Base-by-base conservation (phyloP, 306 rosid species). In the Chamaecrista fasciculata region DNA sequence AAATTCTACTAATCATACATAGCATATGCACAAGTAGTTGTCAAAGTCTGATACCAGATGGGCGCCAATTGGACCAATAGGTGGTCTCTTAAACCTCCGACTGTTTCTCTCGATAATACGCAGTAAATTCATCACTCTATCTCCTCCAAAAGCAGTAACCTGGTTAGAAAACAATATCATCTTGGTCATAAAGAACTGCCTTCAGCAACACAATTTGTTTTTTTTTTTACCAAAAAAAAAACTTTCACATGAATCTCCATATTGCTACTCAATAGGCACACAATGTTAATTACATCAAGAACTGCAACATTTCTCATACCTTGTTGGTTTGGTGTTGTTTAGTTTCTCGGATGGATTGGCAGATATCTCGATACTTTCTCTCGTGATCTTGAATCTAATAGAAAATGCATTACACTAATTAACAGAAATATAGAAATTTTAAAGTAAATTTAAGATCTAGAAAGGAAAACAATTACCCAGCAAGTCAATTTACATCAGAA, bases 31-130 rank as follows among this genome's bases (percentile, higher is more conserved):
- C 39, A 51, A 42, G 50, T 20, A 7, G 24, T 53, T 37, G 57
- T 58, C 28, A 64, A 60, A 62, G 62, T 59, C 26, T 34, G 43
- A 56, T 69, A 81, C 98, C 98, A 90, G 56, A 78, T 90, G 97
- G 61, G 87, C 76, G 49, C 98, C 98, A 70, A 94, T 85, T 61
- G 96, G 98, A 76, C 98, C 97, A 80, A 94, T 85, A 11, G 97
- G 98, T 12, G 94, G 90, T 74, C 48, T 76, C 67, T 76, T 81
- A 79, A 93, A 94, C 75, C 79, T 90, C 47, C 10, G 81, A 78
- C 73, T 78, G 66, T 74, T 28, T 71, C 75, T 77, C 82, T 94
- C 98, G 77, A 90, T 83, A 53, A 47, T 50, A 7, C 76, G 87
- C 73, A 94, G 80, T 57, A 94, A 73, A 62, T 70, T 36, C 49